A percentile compares a stretch with the other conserved stretches of the same genome.
Conservation (phyloP, 2,329 filamentous ascomycete genomes). For the Mycogone perniciosa region DNA sequence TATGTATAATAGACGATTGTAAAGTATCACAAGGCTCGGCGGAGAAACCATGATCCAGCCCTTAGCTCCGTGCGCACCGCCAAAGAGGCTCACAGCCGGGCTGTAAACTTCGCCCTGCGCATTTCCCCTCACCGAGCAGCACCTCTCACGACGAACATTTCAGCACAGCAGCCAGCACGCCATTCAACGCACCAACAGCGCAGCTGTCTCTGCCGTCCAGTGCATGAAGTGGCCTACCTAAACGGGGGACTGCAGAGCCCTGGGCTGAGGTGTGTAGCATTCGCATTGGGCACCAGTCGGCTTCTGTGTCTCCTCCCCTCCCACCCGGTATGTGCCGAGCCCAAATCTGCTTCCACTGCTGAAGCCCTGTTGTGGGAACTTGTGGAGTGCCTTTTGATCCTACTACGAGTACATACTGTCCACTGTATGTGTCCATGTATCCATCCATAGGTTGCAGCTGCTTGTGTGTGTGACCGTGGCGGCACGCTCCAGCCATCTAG, state of each 20-base stretch:
- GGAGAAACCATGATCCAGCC: constrained; percentile 11
- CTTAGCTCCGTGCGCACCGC: not conserved
- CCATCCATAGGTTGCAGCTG: no score
- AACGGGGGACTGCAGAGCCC: no score
- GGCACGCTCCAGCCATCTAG: no score
- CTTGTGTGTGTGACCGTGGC: no score
- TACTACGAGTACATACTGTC: no score
- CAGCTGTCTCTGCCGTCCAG: no score
- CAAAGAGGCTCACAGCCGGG: constrained; percentile 2
- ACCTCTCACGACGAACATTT: constrained; percentile 39
- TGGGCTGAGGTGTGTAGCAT: no score
- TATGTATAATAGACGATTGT: constrained; percentile 9
- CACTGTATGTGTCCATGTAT: no score
- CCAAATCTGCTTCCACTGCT: no score
- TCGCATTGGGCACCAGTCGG: not conserved
- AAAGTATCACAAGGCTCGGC: constrained; percentile 3
- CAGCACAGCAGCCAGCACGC: constrained; percentile 37
- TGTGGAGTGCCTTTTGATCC: no score
- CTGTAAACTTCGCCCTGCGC: constrained; percentile 23
- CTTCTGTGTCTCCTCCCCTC: not conserved
- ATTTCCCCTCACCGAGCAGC: constrained; percentile 29
- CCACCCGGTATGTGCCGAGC: not conserved
- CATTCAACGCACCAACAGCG: not conserved
- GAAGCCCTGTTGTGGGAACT: no score
- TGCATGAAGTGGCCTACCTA: no score